Conservation (phyloP, 305 asterid species). For the Fraxinus albicans region DNA sequence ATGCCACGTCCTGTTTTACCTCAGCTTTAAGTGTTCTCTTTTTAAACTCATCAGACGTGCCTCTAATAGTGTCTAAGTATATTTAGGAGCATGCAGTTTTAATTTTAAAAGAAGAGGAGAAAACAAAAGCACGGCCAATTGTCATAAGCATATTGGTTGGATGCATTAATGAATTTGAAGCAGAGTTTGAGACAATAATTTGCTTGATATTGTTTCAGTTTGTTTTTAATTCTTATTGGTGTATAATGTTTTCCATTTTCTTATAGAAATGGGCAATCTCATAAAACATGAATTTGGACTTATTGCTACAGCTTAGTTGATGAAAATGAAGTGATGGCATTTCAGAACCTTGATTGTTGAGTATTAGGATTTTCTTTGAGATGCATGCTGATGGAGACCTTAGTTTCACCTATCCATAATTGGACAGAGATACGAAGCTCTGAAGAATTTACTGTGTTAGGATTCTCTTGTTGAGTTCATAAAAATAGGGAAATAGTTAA, state of each 20-base stretch:
- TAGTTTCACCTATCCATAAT: background rate
- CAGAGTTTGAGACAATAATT: background rate
- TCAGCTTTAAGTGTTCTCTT: background rate
- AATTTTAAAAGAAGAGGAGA: background rate
- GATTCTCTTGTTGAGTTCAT: background rate
- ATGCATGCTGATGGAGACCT: background rate
- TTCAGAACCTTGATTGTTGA: background rate
- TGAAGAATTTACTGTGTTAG: background rate
- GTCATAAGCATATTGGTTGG: background rate
- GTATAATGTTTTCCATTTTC: background rate
- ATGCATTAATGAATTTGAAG: background rate
- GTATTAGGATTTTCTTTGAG: background rate
- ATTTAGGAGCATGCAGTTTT: background rate
- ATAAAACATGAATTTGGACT: background rate
- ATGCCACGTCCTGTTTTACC: background rate
- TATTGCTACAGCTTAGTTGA: background rate
- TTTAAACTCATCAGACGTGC: conserved; percentile 2
- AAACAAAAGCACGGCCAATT: background rate
- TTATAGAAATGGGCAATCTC: background rate
- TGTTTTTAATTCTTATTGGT: background rate
- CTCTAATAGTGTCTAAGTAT: background rate
- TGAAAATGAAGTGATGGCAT: background rate
- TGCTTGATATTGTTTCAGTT: background rate
- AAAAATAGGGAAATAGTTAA: background rate
- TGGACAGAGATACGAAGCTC: background rate